A percentile compares a stretch with the other conserved stretches of the same genome.
phyloP scores from a whole-genome alignment of 2,329 filamentous ascomycete species.

The Diplodia seriata region DNA sequence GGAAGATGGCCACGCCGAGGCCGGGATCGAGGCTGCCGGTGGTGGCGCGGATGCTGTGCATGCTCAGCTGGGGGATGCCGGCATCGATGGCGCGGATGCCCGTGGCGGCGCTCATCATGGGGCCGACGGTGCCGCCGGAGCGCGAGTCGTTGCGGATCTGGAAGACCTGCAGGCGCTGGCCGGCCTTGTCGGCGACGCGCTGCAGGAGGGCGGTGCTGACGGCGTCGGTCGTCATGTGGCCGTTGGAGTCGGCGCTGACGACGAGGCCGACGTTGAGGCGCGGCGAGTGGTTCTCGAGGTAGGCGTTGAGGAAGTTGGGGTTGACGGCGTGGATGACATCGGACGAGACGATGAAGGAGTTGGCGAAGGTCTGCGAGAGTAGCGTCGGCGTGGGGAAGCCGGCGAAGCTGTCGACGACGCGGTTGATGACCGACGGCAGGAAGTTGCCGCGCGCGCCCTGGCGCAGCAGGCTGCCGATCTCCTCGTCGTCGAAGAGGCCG shows the following conservation, averaged over 20 bases:
- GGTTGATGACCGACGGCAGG: constrained; percentile 79
- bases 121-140: constrained; percentile 93
- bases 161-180: constrained; percentile 79
- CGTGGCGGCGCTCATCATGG: constrained; percentile 80
- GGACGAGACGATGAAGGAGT: constrained; percentile 88
- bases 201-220: constrained; percentile 82
- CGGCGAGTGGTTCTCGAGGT: constrained; percentile 85
- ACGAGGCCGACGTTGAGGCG: constrained; percentile 87
- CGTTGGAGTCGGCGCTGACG: constrained; percentile 83
- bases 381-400: constrained; percentile 60
- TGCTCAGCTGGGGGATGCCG: constrained; percentile 88
- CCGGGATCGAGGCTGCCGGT: constrained; percentile 87
- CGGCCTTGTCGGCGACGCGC: constrained; percentile 76
- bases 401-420: constrained; percentile 74
- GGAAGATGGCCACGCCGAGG: constrained; percentile 85
- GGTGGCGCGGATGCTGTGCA: constrained; percentile 91
- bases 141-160: constrained; percentile 93
- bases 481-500: constrained; percentile 95
- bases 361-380: constrained; percentile 82
- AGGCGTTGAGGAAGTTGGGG: constrained; percentile 86
- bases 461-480: constrained; percentile 88
- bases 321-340: constrained; percentile 95
- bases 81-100: constrained; percentile 86
- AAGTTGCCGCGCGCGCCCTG: constrained; percentile 93
- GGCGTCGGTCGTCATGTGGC: constrained; percentile 94